Base-by-base conservation (phyloP, 2,329 filamentous ascomycete species). In the Huntiella moniliformis region DNA sequence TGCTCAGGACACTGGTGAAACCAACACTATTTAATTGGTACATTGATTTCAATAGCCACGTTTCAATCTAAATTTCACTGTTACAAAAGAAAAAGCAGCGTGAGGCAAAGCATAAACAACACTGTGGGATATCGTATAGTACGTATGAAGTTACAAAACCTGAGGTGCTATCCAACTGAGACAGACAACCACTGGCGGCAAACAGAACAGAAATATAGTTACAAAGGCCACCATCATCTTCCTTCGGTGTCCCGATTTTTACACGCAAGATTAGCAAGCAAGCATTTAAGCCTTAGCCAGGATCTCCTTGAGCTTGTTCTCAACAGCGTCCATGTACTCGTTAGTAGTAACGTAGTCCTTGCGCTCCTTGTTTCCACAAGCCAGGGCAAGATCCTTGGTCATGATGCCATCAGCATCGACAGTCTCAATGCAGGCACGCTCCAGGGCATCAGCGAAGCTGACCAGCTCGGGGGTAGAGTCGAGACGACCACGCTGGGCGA, bases 361-460 rank as follows among this genome's bases (percentile, higher is more conserved):
- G 54, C 83, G 75, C 51, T 74, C 79, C 56, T 80, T 86, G 72
- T 87, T 87, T 57, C 91, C 91, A 61, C 83, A 91, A 42, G 87
- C 82, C 50, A 96, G 74, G n/a, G 91, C 91, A 56, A 98, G 67
- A 65, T 98, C 91, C 77, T 98, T 98, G 63, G 91, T 98, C 91
- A 96, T 98, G 68, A 96, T 82, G 52, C 83, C 83, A 60, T 96
- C 88, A 49, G 82, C 64, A 61, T 96, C 83, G 54, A 98, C 91
- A 18, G 88, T 88, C 63, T 96, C 86, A 50, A 95, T 71, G 63
- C 91, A 95, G 34, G 91, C 91, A 63, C 82, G 73, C 73, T 98
- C 91, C 46, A 98, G 74, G 58, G 73, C 75, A 69, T 96, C 83
- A 49, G 88, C 91, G 58, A 94, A 98, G 43, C 82, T 74, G 50